A percentile compares a stretch with the other conserved stretches of the same genome.
Conservation (phyloP, 169 alveolate genomes). For the Plasmodium ovale region DNA sequence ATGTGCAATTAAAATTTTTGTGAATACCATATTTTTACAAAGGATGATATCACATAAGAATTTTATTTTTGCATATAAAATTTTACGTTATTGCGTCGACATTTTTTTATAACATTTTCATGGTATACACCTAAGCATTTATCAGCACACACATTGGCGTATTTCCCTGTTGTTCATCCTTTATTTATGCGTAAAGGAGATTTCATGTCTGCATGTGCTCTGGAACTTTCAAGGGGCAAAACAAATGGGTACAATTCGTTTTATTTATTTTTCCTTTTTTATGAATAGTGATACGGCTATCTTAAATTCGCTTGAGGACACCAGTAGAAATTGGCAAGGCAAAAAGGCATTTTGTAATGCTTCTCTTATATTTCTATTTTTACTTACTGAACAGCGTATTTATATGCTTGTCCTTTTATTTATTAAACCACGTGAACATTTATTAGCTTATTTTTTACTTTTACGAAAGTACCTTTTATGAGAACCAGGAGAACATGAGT, state of each 20-base stretch:
- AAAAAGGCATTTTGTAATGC: no score
- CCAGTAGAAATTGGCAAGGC: no score
- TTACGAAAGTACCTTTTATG: no score
- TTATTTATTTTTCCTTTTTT: no score
- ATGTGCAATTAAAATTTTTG: slow-evolving; percentile 3
- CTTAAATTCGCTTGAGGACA: background rate
- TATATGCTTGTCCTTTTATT: no score
- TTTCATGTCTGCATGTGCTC: background rate
- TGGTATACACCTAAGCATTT: background rate
- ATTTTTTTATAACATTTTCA: background rate
- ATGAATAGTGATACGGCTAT: background rate
- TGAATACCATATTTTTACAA: background rate
- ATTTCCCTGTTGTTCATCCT: background rate
- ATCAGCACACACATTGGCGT: background rate
- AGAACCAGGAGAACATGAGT: no score
- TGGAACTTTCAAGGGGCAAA: background rate
- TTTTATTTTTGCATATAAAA: background rate
- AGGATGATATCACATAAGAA: background rate
- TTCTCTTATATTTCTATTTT: no score
- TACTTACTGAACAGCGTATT: no score
- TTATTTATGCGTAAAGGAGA: background rate
- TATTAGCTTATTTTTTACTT: no score
- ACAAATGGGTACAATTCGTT: no score
- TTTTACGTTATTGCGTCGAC: background rate
- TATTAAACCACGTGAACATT: no score